Evolutionary conservation across 805 yeast genomes (phyloP).

Genomic region (Huiozyma naganishii): DNA sequence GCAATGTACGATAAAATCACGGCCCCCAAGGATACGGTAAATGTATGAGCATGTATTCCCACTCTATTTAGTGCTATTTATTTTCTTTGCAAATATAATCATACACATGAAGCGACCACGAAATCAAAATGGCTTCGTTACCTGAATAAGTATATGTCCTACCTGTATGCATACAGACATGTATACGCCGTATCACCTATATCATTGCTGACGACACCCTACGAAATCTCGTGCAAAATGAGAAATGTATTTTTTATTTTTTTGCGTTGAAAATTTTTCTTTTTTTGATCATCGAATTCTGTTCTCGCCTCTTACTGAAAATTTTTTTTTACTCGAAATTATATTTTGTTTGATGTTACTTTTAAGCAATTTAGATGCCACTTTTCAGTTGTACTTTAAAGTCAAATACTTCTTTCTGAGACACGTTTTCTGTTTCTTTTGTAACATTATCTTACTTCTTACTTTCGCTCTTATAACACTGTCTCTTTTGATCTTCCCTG

Average conservation of each 20-base stretch:
- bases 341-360: not conserved
- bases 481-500: not conserved
- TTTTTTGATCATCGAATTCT: not conserved
- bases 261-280: not conserved
- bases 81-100: too few relatives aligned
- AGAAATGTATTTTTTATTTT: not conserved
- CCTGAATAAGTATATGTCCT: too few relatives aligned
- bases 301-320: not conserved
- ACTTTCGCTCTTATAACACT: not conserved
- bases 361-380: not conserved
- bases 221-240: not conserved
- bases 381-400: too few relatives aligned
- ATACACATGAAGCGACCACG: too few relatives aligned
- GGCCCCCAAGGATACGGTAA: constrained; percentile 5
- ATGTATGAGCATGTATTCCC: too few relatives aligned
- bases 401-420: too few relatives aligned
- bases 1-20: constrained; percentile 62
- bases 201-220: not conserved
- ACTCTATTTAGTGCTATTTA: too few relatives aligned
- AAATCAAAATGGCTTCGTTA: too few relatives aligned
- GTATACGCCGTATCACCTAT: not conserved
- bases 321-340: not conserved
- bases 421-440: not conserved
- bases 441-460: not conserved
- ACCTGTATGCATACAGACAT: not conserved